Evolutionary conservation across 2,329 filamentous ascomycete species (phyloP).

Genomic region (Phyllosticta paracitricarpa): DNA sequence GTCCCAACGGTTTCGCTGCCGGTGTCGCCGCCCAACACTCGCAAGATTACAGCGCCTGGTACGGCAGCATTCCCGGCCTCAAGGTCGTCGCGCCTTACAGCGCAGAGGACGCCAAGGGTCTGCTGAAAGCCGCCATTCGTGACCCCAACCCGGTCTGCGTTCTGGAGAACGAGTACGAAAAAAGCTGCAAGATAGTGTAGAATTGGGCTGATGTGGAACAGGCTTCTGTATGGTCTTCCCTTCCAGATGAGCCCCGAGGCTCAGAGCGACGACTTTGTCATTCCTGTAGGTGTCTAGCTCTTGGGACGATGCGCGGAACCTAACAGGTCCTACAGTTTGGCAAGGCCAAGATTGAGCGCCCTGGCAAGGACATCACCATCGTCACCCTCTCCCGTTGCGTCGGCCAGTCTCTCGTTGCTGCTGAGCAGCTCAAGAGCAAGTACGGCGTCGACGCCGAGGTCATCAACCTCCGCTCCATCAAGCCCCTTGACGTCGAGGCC

Average conservation of each 20-base stretch:
- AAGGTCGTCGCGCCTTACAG: constrained; percentile 97
- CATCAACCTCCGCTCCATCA: constrained; percentile 95
- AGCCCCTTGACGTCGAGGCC: constrained; percentile 88
- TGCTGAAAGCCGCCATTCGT: constrained; percentile 93
- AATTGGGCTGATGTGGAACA: constrained; percentile 21
- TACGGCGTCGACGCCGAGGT: constrained; percentile 95
- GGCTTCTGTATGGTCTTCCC: constrained; percentile 74
- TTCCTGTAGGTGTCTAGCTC: constrained; percentile 47
- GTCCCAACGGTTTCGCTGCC: constrained; percentile 93
- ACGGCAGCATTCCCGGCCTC: constrained; percentile 91
- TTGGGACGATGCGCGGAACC: neutral
- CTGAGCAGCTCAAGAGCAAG: constrained; percentile 87
- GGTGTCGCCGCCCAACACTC: constrained; percentile 98
- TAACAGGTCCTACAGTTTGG: constrained; percentile 50
- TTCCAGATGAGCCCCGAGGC: constrained; percentile 98
- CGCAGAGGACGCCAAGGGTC: constrained; percentile 94
- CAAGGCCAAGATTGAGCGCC: constrained; percentile 97
- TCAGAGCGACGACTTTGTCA: constrained; percentile 90
- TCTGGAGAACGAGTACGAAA: constrained; percentile 40
- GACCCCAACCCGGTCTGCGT: constrained; percentile 93
- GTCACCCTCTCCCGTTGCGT: constrained; percentile 93
- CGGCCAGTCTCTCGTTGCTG: constrained; percentile 79
- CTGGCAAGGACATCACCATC: constrained; percentile 91
- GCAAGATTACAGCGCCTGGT: constrained; percentile 98
- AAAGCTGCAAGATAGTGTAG: neutral